Conservation (phyloP, 2,329 filamentous ascomycete species). For the Hymenoscyphus infarciens region DNA sequence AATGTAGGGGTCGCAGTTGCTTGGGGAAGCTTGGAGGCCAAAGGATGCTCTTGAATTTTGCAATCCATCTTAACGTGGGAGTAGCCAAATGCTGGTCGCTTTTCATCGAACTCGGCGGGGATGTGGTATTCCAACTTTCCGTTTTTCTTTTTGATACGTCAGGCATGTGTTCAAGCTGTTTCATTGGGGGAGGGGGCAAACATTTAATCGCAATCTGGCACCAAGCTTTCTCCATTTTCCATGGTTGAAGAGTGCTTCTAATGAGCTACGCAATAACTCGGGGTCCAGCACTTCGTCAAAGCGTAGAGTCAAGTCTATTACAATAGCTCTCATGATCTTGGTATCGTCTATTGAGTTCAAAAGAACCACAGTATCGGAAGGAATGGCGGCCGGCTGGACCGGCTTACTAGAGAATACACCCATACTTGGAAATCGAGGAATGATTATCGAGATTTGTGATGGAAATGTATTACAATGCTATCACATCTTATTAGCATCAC, state of each 20-base stretch:
- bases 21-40: slow-evolving; percentile 39
- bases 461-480: no score
- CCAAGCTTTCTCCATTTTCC: slow-evolving; percentile 46
- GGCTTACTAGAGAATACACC: slow-evolving; percentile 4
- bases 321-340: background rate
- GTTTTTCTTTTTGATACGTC: slow-evolving; percentile 18
- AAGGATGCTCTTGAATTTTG: slow-evolving; percentile 41
- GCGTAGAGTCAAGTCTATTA: slow-evolving; percentile 25
- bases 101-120: slow-evolving; percentile 36
- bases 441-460: background rate
- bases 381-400: background rate
- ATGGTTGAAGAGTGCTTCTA: slow-evolving; percentile 39
- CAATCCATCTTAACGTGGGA: slow-evolving; percentile 38
- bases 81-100: slow-evolving; percentile 42
- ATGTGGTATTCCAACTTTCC: slow-evolving; percentile 42
- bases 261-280: slow-evolving; percentile 36
- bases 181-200: slow-evolving; percentile 22
- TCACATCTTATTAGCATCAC: no score
- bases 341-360: slow-evolving; percentile 5
- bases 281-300: slow-evolving; percentile 44
- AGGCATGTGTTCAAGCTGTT: background rate
- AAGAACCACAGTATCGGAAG: slow-evolving; percentile 5
- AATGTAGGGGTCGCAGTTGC: slow-evolving; percentile 33
- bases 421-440: background rate
- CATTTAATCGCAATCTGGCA: slow-evolving; percentile 42